phyloP scores from a whole-genome alignment of 805 yeast species.

The Barnettozyma populi region DNA sequence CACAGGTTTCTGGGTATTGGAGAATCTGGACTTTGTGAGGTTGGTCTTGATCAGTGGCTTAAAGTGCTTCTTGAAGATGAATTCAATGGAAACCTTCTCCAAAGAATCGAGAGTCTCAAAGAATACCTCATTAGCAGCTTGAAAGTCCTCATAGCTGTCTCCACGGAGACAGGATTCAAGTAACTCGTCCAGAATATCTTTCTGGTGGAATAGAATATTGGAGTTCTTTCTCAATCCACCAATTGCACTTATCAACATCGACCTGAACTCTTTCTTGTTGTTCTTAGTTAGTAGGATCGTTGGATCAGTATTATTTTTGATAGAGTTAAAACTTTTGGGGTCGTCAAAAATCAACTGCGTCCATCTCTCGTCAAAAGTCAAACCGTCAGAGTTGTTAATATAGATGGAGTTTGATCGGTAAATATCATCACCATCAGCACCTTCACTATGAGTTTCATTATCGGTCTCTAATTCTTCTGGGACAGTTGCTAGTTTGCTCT shows the following conservation, averaged over 20 bases:
- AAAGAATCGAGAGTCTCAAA: constrained; percentile 17
- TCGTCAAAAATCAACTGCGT: constrained; percentile 29
- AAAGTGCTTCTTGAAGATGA: constrained; percentile 22
- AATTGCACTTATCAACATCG: constrained; percentile 34
- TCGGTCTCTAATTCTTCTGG: constrained; percentile 2
- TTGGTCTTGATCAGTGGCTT: constrained; percentile 19
- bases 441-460: not conserved
- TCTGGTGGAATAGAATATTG: constrained; percentile 20
- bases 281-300: constrained; percentile 27
- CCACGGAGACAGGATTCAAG: constrained; percentile 9
- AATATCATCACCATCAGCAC: constrained; percentile 6
- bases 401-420: constrained; percentile 22
- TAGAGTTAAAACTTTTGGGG: constrained; percentile 29
- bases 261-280: constrained; percentile 8
- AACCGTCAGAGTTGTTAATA: constrained; percentile 16
- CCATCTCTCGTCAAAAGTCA: constrained; percentile 7
- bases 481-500: not conserved
- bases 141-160: constrained; percentile 14
- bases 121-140: constrained; percentile 3
- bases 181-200: constrained; percentile 9
- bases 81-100: constrained; percentile 25
- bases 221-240: constrained; percentile 39
- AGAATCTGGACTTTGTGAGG: constrained; percentile 20
- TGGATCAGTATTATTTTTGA: constrained; percentile 33
- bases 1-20: constrained; percentile 1